Conservation (phyloP, 1,284 basidiomycete genomes). For the Sporisorium scitamineum region DNA sequence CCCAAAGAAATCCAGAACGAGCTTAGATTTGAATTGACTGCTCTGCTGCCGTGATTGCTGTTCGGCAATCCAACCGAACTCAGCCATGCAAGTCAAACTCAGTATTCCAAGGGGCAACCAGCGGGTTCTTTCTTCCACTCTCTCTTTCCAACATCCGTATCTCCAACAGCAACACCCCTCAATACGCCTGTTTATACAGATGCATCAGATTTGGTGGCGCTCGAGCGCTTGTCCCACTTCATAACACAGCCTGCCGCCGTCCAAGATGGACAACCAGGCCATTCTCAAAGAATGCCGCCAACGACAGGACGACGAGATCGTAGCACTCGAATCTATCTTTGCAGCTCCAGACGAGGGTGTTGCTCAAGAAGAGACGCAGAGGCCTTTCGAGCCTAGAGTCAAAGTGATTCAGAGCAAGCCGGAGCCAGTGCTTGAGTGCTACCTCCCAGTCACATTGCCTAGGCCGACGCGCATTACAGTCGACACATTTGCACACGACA, state of each 20-base stretch:
- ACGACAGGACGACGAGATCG: conserved; percentile 49
- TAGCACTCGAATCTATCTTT: conserved; percentile 53
- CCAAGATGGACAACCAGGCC: conserved; percentile 21
- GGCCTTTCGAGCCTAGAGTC: conserved; percentile 18
- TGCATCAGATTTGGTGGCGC: neutral
- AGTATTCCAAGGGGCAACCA: conserved; percentile 12
- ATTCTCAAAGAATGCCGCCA: conserved; percentile 34
- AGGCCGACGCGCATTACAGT: conserved; percentile 26
- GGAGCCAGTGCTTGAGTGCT: conserved; percentile 21
- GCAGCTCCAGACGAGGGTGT: conserved; percentile 1
- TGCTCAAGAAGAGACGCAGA: too few relatives aligned
- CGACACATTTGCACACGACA: conserved; percentile 10
- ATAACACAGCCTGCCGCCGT: neutral
- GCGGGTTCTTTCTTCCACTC: neutral
- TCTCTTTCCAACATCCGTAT: neutral
- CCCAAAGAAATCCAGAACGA: neutral
- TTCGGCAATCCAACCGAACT: conserved; percentile 20
- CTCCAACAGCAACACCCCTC: neutral
- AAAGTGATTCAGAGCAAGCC: conserved; percentile 16
- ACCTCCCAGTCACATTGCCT: conserved; percentile 34
- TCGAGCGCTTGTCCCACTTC: conserved; percentile 2
- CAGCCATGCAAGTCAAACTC: conserved; percentile 1
- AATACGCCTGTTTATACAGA: neutral
- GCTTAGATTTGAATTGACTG: neutral
- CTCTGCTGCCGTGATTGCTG: conserved; percentile 1